Conservation (phyloP, 164 flowering plant genomes). For the Vitis rotundifolia region DNA sequence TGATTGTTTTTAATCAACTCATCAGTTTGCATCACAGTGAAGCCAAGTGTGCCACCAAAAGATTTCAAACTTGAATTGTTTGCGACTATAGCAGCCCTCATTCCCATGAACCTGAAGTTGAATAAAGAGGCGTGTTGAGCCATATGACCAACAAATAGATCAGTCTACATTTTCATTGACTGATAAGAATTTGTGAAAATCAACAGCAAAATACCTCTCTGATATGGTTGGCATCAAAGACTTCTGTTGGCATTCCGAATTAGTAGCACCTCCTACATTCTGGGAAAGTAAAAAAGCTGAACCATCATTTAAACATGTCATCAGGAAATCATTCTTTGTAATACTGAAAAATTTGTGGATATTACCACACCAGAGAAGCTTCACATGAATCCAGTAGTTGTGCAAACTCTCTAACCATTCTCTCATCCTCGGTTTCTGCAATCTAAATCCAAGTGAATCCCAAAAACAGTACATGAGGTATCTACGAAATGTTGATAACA, state of each 20-base stretch:
- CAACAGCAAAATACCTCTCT: conserved; percentile 43
- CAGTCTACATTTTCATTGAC: too few species aligned
- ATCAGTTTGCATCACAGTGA: conserved; percentile 34
- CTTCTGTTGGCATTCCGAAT: conserved; percentile 13
- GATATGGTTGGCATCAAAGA: conserved; percentile 31
- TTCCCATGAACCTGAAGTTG: conserved; percentile 82
- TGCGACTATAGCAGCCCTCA: conserved; percentile 79
- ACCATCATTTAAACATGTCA: not conserved
- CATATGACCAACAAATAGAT: not conserved
- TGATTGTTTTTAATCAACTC: conserved; percentile 29
- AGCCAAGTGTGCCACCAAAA: conserved; percentile 60
- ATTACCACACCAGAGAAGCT: conserved; percentile 36
- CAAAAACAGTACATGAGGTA: conserved; percentile 6
- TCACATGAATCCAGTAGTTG: conserved; percentile 67
- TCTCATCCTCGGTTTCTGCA: conserved; percentile 78
- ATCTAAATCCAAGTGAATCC: conserved; percentile 32
- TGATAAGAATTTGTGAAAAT: not conserved
- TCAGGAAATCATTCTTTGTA: not conserved
- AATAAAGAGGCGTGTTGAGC: not conserved
- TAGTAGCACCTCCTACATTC: conserved; percentile 19
- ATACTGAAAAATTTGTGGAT: not conserved
- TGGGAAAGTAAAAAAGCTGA: conserved; percentile 20
- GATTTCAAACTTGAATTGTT: conserved; percentile 38
- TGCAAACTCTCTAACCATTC: conserved; percentile 66
- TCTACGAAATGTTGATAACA: not conserved